Evolutionary conservation across 352 stramenopile species (phyloP), one percentile per base, ranked within the genome.

Genomic region (Phytopythium helicoides): DNA sequence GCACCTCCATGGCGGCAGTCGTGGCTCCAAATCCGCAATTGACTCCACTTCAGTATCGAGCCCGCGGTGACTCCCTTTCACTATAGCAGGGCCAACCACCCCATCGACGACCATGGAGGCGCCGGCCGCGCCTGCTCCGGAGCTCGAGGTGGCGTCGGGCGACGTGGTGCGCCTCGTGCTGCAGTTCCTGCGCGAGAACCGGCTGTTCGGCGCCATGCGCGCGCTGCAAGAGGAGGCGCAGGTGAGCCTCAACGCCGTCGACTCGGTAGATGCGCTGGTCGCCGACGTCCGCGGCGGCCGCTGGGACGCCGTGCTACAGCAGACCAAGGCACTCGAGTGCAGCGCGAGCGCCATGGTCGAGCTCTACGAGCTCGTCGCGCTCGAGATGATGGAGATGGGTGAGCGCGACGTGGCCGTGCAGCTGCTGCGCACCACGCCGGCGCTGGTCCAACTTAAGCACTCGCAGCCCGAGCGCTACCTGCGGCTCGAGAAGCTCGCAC

Each of bases 171-270:
- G 88, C 22, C 69, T 98, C 23, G 90, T 98, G 50, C 80, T 97
- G 58, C 88, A 97, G 71, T 97, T 96, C 52, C 76, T 96, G 34
- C 80, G 92, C 50, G 92, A 98, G 68, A 94, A 97, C 61, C 75
- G 82, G 10, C 70, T 98, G 9, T 89, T 89, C 39, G 46, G 69
- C 22, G 73, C 88, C 9, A 82, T 98, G 73, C 69, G 77, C 19
- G 66, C 84, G 48, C 68, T 98, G 40, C 87, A 97, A 61, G 71
- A 93, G 19, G 89, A 97, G 69, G 71, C 86, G 9, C 83, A 93
- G 56, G 79, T 97, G 47, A 78, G 81, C 47, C 73, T 96, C 22
- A 92, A 95, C 50, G 76, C 82, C 9, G 89, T 97, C 34, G 88
- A 97, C 54, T 95, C 83, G 47, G 60, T 83, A 23, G 89, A 97